Conservation (phyloP, 1,284 basidiomycete species). For the Malassezia sympodialis region DNA sequence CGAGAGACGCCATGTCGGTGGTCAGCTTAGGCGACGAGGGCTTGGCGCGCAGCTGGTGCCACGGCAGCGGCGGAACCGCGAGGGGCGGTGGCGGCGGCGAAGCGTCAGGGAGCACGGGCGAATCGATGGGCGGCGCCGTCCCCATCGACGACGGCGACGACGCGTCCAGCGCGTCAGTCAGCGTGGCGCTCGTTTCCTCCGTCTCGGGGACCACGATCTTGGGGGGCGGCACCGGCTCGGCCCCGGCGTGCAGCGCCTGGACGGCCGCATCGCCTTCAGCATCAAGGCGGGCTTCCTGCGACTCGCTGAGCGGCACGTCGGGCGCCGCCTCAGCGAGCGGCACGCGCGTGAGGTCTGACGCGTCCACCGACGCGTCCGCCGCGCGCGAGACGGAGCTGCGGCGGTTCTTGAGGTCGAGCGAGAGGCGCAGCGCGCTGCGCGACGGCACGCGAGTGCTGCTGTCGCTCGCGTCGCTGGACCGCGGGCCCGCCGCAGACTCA, state of each 20-base stretch:
- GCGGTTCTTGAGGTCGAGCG: constrained; percentile 6
- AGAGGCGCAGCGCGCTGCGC: constrained; percentile 7
- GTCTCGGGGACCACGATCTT: not conserved
- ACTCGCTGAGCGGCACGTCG: not conserved
- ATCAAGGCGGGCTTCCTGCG: not conserved
- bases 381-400: not conserved
- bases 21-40: not conserved
- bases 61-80: not conserved
- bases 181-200: not conserved
- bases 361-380: not conserved
- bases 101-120: not conserved
- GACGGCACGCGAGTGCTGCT: constrained; percentile 1
- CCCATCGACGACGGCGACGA: not conserved
- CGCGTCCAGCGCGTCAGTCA: not conserved
- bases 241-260: not conserved
- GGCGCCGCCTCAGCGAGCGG: not conserved
- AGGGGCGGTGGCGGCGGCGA: not conserved
- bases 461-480: not conserved
- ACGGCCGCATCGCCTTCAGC: not conserved
- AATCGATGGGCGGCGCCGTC: not conserved
- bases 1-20: not conserved
- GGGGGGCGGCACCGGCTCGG: not conserved
- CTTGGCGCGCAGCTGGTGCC: not conserved
- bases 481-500: not conserved
- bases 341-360: constrained; percentile 5